phyloP scores from a whole-genome alignment of 345 rosid species.

The Trapa incisa region DNA sequence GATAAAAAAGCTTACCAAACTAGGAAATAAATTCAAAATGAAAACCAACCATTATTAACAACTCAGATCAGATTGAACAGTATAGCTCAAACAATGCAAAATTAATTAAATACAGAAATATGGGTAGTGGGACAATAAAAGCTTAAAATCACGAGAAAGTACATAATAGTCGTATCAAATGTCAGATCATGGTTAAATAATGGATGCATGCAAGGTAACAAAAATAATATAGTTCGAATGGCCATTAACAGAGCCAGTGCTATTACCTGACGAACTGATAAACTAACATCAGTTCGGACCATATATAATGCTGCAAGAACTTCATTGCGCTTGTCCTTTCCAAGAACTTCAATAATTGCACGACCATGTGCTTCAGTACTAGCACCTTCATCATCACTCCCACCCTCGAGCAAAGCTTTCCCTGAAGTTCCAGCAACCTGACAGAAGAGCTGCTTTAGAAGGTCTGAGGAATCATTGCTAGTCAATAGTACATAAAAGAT shows the following conservation, averaged over 20 bases:
- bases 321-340: constrained; percentile 92
- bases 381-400: constrained; percentile 99
- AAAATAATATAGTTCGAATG: background rate
- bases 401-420: constrained; percentile 95
- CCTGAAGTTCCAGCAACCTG: constrained; percentile 99
- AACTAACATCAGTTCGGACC: constrained; percentile 93
- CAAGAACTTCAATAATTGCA: constrained; percentile 92
- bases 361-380: constrained; percentile 99
- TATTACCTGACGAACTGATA: constrained; percentile 94
- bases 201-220: background rate
- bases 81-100: background rate
- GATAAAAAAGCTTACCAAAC: background rate
- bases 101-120: background rate
- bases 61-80: background rate
- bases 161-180: background rate
- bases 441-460: constrained; percentile 6
- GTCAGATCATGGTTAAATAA: background rate
- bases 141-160: background rate
- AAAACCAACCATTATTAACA: background rate
- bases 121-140: background rate
- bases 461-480: background rate
- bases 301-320: constrained; percentile 92
- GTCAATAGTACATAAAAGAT: background rate
- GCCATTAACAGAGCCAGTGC: constrained; percentile 7
- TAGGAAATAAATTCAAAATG: background rate